Evolutionary conservation across 1,139 yeast species (phyloP).

Genomic region (Hyphopichia wangnamkhiaoensis): DNA sequence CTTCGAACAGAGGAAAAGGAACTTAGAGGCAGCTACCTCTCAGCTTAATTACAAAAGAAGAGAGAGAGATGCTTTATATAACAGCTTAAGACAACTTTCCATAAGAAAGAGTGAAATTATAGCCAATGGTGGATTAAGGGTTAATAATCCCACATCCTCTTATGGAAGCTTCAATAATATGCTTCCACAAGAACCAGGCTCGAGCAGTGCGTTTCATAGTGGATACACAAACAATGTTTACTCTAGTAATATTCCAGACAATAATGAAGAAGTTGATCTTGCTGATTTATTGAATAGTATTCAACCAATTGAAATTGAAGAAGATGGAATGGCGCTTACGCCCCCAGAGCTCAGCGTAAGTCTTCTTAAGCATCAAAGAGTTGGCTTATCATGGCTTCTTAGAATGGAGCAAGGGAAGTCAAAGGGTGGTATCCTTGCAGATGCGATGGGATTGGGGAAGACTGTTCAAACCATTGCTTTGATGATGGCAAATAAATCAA

Average conservation of each 20-base stretch:
- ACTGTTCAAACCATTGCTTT: constrained; percentile 81
- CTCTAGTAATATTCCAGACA: too few relatives aligned
- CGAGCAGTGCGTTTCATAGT: not conserved
- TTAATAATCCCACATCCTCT: not conserved
- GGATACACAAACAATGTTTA: constrained; percentile 25
- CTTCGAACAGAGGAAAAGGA: not conserved
- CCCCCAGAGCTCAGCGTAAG: constrained; percentile 69
- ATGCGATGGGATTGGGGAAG: constrained; percentile 94
- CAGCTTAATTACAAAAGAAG: not conserved
- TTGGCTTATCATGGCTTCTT: constrained; percentile 81
- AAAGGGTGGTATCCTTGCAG: constrained; percentile 84
- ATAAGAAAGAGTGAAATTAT: not conserved
- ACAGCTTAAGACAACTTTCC: not conserved
- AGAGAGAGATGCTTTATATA: not conserved
- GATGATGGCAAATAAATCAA: constrained; percentile 57
- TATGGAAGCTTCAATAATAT: not conserved
- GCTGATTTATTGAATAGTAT: constrained; percentile 65
- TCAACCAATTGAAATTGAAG: constrained; percentile 51
- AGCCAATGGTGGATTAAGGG: too few relatives aligned
- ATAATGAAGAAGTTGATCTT: constrained; percentile 37
- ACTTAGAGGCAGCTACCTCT: not conserved
- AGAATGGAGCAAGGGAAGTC: constrained; percentile 60
- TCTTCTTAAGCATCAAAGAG: constrained; percentile 78
- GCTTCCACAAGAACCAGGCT: not conserved
- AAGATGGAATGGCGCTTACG: constrained; percentile 52